phyloP scores from a whole-genome alignment of 208 protist genomes.

The Crithidia sp. region DNA sequence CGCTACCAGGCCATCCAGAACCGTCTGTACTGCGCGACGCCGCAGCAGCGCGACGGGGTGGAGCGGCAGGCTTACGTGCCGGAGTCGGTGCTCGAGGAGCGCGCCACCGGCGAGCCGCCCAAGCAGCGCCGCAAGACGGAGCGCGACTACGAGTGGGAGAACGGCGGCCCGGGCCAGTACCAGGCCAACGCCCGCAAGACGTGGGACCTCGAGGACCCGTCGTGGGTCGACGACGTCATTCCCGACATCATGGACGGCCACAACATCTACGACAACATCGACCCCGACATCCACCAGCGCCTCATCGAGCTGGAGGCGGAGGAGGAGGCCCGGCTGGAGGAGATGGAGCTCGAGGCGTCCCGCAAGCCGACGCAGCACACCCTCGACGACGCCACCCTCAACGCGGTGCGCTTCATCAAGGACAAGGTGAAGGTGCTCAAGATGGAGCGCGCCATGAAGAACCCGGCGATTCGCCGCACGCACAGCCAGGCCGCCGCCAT shows the following conservation, averaged over 20 bases:
- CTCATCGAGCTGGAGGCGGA: constrained; percentile 93
- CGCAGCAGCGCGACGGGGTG: constrained; percentile 90
- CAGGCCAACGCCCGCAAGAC: constrained; percentile 87
- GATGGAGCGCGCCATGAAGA: constrained; percentile 92
- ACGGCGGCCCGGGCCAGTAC: constrained; percentile 95
- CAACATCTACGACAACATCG: constrained; percentile 99
- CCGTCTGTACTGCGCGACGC: constrained; percentile 90
- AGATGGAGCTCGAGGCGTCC: constrained; percentile 95
- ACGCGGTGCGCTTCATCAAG: constrained; percentile 90
- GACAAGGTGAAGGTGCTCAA: constrained; percentile 89
- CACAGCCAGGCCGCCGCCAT: constrained; percentile 77
- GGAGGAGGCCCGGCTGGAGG: constrained; percentile 89
- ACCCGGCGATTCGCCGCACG: constrained; percentile 86
- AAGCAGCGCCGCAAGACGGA: constrained; percentile 83
- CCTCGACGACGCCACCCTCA: constrained; percentile 71
- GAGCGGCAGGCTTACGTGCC: constrained; percentile 83
- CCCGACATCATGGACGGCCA: constrained; percentile 99
- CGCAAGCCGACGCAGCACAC: constrained; percentile 59
- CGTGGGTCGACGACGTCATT: constrained; percentile 98
- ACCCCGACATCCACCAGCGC: constrained; percentile 98
- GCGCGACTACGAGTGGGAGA: constrained; percentile 92
- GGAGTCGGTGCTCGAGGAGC: constrained; percentile 63
- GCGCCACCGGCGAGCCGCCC: constrained; percentile 35
- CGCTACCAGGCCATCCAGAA: constrained; percentile 92
- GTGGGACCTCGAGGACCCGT: constrained; percentile 93